These are phyloP conservation scores for Scutellaria minor DNA, from an alignment of 257 asterid genomes.

Conservation along the genomic window DNA sequence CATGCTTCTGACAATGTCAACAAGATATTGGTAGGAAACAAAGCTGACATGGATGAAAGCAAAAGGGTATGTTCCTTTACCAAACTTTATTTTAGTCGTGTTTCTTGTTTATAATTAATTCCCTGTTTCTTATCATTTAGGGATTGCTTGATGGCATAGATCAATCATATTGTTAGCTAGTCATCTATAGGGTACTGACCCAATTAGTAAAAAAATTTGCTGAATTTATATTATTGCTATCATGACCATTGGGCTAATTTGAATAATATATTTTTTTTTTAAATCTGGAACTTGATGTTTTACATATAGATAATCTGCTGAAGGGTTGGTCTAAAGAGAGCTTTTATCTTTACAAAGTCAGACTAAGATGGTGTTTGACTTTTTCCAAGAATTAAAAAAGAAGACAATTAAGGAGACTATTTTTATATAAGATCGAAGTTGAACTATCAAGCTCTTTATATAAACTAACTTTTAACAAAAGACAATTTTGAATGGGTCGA, in stretches of 20 bases:
- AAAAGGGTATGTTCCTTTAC: conserved; percentile 50
- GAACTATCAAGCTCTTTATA: not conserved
- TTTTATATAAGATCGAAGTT: conserved; percentile 1
- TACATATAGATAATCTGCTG: conserved; percentile 3
- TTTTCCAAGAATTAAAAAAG: not conserved
- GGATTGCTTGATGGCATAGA: conserved; percentile 12
- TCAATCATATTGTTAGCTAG: conserved; percentile 18
- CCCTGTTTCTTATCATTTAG: not conserved
- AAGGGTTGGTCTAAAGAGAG: conserved; percentile 4
- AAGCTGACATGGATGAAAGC: conserved; percentile 78
- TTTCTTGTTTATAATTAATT: conserved; percentile 15
- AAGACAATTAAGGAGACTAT: not conserved
- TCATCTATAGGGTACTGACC: not conserved
- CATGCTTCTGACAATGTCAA: conserved; percentile 72
- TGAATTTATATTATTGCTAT: not conserved
- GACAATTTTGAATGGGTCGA: conserved; percentile 11
- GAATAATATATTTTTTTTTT: not conserved
- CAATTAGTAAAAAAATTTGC: not conserved
- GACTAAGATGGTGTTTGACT: not conserved
- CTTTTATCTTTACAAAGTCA: not conserved
- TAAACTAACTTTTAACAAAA: conserved; percentile 3
- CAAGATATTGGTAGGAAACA: conserved; percentile 67
- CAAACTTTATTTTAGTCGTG: not conserved
- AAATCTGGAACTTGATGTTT: conserved; percentile 26
- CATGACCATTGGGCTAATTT: conserved; percentile 3